Evolutionary conservation across 257 asterid genomes (phyloP), one percentile per base, ranked within the genome.

Genomic region (Dorcoceras hygrometricum): DNA sequence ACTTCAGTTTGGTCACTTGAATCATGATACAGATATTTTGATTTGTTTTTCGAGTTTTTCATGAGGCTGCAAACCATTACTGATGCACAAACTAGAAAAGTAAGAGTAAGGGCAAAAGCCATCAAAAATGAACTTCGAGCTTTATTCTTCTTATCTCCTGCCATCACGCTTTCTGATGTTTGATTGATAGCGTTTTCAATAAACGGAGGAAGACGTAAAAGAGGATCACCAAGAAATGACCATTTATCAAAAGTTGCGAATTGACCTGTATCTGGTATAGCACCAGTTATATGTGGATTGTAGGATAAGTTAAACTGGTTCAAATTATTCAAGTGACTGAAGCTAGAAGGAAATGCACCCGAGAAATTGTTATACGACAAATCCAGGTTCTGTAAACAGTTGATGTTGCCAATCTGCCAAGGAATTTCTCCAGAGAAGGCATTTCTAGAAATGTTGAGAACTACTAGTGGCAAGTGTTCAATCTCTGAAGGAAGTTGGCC

Each of bases 51-150:
- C 9, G 95, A 97, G 59, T 76, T 73, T 69, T 84, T 89, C 14
- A 80, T 11, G 0, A 87, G 56, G 26, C 83, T 73, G 76, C 85
- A 89, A 25, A 83, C 73, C 18, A 83, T 50, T 61, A 92, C 81
- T 1, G 87, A 76, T 81, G 81, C 98, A 75, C 74, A 78, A 0
- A 92, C 83, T 39, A 89, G 63, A 61, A 82, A 83, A 7, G 90
- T 90, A 50, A 88, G 78, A 20, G 83, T 36, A 59, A 84, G 66
- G 16, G 78, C 89, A 4, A 86, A 48, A 65, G 50, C 50, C 18
- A 5, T 12, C 5, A 83, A 69, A 68, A 85, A 54, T 9, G 68
- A 69, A 20, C 84, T 82, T 3, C 80, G 1, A 23, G 67, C 82
- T 39, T 66, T 60, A 2, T 61, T 48, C 50, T 54, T 79, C 23